These are phyloP conservation scores for Adansonia gregorii DNA, from an alignment of 441 rosid species.

Conservation along the genomic window DNA sequence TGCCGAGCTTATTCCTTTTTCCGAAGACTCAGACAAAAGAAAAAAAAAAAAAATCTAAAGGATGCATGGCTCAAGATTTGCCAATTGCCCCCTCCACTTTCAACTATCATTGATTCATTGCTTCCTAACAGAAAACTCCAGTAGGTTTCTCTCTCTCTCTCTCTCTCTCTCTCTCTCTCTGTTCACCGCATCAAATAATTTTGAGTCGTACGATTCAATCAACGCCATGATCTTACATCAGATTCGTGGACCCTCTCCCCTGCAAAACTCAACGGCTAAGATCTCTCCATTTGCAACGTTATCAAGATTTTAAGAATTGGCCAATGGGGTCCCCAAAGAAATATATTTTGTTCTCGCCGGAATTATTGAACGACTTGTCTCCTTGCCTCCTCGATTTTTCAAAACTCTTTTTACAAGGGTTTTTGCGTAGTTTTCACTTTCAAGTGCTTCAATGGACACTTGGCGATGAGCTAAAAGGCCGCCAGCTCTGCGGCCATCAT, in stretches of 20 bases:
- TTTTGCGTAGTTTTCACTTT: constrained; percentile 17
- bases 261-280: background rate
- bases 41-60: background rate
- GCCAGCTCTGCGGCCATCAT: no score
- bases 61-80: constrained; percentile 3
- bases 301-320: background rate
- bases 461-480: background rate
- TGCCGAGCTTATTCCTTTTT: background rate
- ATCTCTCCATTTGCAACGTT: background rate
- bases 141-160: background rate
- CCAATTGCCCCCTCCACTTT: background rate
- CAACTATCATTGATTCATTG: background rate
- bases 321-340: background rate
- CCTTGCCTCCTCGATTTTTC: constrained; percentile 11
- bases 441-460: constrained; percentile 6
- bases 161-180: background rate
- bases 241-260: background rate
- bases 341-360: background rate
- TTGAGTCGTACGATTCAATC: background rate
- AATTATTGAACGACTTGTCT: constrained; percentile 8
- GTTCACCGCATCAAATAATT: background rate
- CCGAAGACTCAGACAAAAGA: background rate
- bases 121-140: background rate
- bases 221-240: background rate
- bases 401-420: background rate